Base-by-base conservation (phyloP, 106 monocot genomes). In the Gastrodia elata region DNA sequence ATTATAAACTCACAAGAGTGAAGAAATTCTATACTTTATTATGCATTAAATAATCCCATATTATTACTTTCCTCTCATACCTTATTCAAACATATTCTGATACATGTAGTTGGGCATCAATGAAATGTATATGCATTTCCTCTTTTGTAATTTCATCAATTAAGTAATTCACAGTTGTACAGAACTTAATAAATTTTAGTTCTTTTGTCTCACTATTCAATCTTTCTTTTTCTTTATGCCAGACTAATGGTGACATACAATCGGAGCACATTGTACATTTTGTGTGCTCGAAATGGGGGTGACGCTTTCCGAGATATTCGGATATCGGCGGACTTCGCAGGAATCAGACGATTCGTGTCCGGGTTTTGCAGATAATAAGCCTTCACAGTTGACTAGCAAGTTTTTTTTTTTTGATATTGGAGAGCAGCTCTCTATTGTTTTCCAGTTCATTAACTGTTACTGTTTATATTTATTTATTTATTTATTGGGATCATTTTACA, bases 171-270 rank as follows among this genome's bases (percentile, higher is more conserved):
- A 2, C 44, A 44, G 1, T 44, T 10, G 44, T 44, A 44, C 44
- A 6, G 11, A 44, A 44, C 44, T 44, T 0, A 6, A 49, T 49
- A 18, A 52, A 8, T 52, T 52, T 1, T 52, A 9, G n/a, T 5
- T n/a, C 22, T n/a, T 52, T 32, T 32, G 3, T 13, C 30, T 61
- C 32, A 30, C 61, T 22, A 64, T 46, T 32, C 38, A 69, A 49
- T 73, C 32, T n/a, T 33, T 68, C 26, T 64, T 42, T 25, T 46
- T 65, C 27, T 65, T 52, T 52, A 1, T 70, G 70, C 57, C 87
- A 91, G 91, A 91, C 91, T 71, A 91, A 91, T 40, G 91, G 91
- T 16, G 76, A 87, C 16, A 20, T 77, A 38, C 91, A 91, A 74
- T 80, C 91, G 0, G 75, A 91, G 64, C 77, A 80, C 14, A 71